Percentiles rank a stretch among this genome's conserved stretches.
Conservation (phyloP, 352 stramenopile genomes). For the Blastocystis sp. region DNA sequence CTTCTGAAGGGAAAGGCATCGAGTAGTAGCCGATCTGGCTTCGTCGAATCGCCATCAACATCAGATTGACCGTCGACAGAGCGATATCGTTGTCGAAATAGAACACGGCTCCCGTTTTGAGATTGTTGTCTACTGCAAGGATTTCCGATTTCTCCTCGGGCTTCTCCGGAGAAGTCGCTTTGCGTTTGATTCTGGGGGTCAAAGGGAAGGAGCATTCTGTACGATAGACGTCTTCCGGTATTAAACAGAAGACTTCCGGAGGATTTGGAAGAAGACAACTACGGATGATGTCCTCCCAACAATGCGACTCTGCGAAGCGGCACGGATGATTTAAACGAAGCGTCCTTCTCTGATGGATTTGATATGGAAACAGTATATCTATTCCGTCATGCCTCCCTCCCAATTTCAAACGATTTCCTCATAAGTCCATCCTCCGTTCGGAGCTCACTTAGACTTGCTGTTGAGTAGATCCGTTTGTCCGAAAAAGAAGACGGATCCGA, state of each 20-base stretch:
- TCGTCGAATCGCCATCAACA: conserved; percentile 22
- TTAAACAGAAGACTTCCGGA: conserved; percentile 25
- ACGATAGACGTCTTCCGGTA: conserved; percentile 9
- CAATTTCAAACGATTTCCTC: background rate
- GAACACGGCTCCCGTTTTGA: background rate
- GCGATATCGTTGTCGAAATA: background rate
- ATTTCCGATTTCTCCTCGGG: background rate
- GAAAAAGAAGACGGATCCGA: background rate
- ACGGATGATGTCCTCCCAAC: background rate
- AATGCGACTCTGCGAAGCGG: background rate
- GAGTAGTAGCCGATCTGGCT: conserved; percentile 38
- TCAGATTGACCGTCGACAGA: background rate
- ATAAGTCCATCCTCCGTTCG: background rate
- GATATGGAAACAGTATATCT: background rate
- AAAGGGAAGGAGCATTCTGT: background rate
- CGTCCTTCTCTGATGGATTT: background rate
- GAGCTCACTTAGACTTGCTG: background rate
- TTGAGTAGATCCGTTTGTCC: background rate
- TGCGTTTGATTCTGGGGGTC: background rate
- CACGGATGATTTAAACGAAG: background rate
- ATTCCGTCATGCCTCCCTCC: background rate
- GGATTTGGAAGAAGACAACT: background rate
- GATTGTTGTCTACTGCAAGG: conserved; percentile 36
- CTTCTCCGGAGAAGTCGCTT: background rate
- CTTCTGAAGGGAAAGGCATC: background rate